Evolutionary conservation across 1,284 basidiomycete genomes (phyloP).

Genomic region (Papiliotrema terrestris): DNA sequence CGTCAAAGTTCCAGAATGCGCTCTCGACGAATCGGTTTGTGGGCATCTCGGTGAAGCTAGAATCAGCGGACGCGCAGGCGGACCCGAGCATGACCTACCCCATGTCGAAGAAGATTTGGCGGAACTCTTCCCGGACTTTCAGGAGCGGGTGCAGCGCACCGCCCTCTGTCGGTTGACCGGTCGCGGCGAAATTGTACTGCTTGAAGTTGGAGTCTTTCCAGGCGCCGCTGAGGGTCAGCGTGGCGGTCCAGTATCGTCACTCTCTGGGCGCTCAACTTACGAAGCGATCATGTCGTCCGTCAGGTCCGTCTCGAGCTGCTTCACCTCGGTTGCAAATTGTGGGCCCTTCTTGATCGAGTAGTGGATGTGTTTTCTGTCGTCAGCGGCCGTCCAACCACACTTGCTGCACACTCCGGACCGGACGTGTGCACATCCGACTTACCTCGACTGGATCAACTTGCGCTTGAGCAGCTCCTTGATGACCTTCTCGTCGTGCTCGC

Average conservation of each 20-base stretch:
- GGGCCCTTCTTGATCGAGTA: slow-evolving; percentile 84
- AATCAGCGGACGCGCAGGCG: too few relatives aligned
- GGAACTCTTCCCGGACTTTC: slow-evolving; percentile 97
- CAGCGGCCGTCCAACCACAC: neutral
- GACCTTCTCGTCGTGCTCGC: slow-evolving; percentile 66
- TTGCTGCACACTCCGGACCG: neutral
- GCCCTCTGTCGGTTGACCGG: slow-evolving; percentile 79
- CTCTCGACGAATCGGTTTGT: slow-evolving; percentile 98
- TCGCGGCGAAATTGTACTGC: slow-evolving; percentile 98
- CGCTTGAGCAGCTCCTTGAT: slow-evolving; percentile 86
- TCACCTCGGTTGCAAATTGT: slow-evolving; percentile 86
- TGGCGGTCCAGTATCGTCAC: too few relatives aligned
- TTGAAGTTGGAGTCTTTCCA: slow-evolving; percentile 94
- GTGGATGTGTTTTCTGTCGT: slow-evolving; percentile 83
- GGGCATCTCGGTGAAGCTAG: slow-evolving; percentile 97
- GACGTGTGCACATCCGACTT: slow-evolving; percentile 6
- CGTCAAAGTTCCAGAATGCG: slow-evolving; percentile 99
- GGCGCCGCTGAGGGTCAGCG: slow-evolving; percentile 59
- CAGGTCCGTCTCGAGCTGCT: slow-evolving; percentile 95
- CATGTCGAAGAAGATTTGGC: slow-evolving; percentile 99
- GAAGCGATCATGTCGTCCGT: slow-evolving; percentile 92
- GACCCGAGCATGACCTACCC: slow-evolving; percentile 59
- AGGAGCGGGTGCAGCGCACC: slow-evolving; percentile 94
- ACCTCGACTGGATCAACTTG: slow-evolving; percentile 62
- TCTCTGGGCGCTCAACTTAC: slow-evolving; percentile 57